Base-by-base conservation (phyloP, 768 basidiomycete genomes). In the Suillus lakei region DNA sequence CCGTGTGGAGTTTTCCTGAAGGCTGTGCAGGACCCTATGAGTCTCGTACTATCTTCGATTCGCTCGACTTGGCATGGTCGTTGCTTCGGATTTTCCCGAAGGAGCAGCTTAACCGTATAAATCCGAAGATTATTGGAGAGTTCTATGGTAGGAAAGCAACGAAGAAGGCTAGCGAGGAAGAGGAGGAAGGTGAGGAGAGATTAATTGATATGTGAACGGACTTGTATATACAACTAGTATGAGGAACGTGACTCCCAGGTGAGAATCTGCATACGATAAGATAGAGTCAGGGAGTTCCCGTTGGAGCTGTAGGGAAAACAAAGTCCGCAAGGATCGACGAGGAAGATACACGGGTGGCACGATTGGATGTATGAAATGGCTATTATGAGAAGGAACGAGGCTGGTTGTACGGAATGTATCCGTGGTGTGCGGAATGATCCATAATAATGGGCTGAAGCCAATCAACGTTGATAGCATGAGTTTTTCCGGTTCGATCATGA, bases 31-130 rank as follows among this genome's bases (percentile, higher is more conserved):
- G 95, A 63, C 86, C 93, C 34, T 97, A 97, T 79, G 98, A 99
- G 80, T 91, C 96, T 56, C 89, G 98, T 65, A 94, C 93, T 60
- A 91, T 99, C 80, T 98, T 98, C 76, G 97, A 99, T 72, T 96
- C 95, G 60, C 87, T 99, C 51, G 98, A 99, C 80, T 85, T 99
- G 63, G 98, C 96, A 26, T 99, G 98, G 98, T 91, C 91, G 28
- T 80, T 99, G 61, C 85, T 99, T 70, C 91, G 98, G 70, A 97
- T 97, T 76, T 99, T 99, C 93, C 98, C 98, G 66, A 96, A 96
- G 80, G 97, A 98, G 81, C 93, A 95, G 79, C 86, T 99, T 70
- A 99, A 98, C 83, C 93, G 96, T 73, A 96, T 99, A 84, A 95
- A 89, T 76, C 96, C 96, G 73, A 95, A 95, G 89, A 96, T 98